Percentiles rank a stretch among this genome's conserved stretches.
Evolutionary conservation across 768 basidiomycete genomes (phyloP).

Genomic region (Calocybe gangraenosa): DNA sequence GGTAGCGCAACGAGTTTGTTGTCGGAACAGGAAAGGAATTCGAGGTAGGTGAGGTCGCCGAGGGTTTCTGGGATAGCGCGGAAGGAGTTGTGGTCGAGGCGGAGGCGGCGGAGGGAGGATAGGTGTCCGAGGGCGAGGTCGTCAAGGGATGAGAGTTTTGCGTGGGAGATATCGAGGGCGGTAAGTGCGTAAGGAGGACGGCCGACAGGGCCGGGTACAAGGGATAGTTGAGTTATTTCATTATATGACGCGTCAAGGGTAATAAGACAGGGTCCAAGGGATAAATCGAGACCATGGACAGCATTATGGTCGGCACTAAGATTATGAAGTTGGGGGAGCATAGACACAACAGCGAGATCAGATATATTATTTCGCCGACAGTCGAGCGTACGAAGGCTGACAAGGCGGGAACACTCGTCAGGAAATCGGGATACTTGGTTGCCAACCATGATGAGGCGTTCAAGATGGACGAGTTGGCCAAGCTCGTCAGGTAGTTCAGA

Average conservation of each 20-base stretch:
- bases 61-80: slow-evolving; percentile 80
- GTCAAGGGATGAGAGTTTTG: slow-evolving; percentile 82
- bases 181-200: slow-evolving; percentile 56
- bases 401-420: slow-evolving; percentile 48
- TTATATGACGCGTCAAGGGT: slow-evolving; percentile 80
- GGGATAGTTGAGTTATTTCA: slow-evolving; percentile 77
- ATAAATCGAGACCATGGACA: slow-evolving; percentile 76
- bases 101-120: slow-evolving; percentile 63
- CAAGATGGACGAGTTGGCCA: slow-evolving; percentile 61
- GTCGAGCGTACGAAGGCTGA: slow-evolving; percentile 67
- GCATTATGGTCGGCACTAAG: slow-evolving; percentile 82
- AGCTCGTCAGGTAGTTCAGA: slow-evolving; percentile 77
- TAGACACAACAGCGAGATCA: slow-evolving; percentile 67
- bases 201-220: slow-evolving; percentile 45
- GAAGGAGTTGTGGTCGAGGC: slow-evolving; percentile 85
- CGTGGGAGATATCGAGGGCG: slow-evolving; percentile 79
- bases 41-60: slow-evolving; percentile 66
- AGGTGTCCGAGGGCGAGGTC: slow-evolving; percentile 71
- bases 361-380: slow-evolving; percentile 81
- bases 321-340: slow-evolving; percentile 62
- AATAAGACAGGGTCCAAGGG: slow-evolving; percentile 61
- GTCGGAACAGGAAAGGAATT: slow-evolving; percentile 82
- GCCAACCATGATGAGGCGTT: slow-evolving; percentile 77
- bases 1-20: slow-evolving; percentile 83
- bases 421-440: slow-evolving; percentile 80